Evolutionary conservation across 257 asterid species (phyloP), one percentile per base, ranked within the genome.

Genomic region (Datura wrightii): DNA sequence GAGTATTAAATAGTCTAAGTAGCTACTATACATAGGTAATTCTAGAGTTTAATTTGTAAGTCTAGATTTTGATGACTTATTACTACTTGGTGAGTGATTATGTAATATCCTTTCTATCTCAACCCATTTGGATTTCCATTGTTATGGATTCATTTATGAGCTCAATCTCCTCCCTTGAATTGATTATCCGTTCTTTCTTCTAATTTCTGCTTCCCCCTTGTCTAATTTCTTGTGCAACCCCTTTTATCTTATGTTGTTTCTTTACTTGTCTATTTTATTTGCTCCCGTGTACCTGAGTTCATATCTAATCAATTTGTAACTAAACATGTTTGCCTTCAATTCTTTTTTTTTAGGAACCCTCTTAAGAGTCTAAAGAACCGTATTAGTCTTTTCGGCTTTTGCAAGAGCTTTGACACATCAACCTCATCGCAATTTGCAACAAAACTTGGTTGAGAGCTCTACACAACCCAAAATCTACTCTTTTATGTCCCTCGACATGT

Each of bases 371-470:
- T 7, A 46, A 18, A 7, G 65, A 58, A 11, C 34, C 34, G 1
- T 58, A 56, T 18, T 58, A 58, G 63, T 16, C 62, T 16, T 55
- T 55, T 5, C 16, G 62, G 1, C 55, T 55, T 56, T 16, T 56
- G 62, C 62, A 18, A 58, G 34, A 18, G 31, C 65, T 56, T n/a
- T 9, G 16, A 24, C 70, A 24, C 70, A 62, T 62, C 70, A 31
- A 5, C 5, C 41, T 59, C 36, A 24, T 10, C 18, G 13, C 41
- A 62, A 31, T 31, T 34, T 65, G 46, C 19, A 36, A 65, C 19
- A 36, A 65, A 65, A 65, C 72, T 65, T 65, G 19, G 16, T 65
- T 13, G 72, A 63, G 42, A 36, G 72, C 72, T 65, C 19, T 65
- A 34, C 72, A 65, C 72, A 65, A 65, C 46, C 46, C 2, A 34